These are phyloP conservation scores for Saururus chinensis DNA, from an alignment of 164 flowering plant species.

Conservation along the genomic window DNA sequence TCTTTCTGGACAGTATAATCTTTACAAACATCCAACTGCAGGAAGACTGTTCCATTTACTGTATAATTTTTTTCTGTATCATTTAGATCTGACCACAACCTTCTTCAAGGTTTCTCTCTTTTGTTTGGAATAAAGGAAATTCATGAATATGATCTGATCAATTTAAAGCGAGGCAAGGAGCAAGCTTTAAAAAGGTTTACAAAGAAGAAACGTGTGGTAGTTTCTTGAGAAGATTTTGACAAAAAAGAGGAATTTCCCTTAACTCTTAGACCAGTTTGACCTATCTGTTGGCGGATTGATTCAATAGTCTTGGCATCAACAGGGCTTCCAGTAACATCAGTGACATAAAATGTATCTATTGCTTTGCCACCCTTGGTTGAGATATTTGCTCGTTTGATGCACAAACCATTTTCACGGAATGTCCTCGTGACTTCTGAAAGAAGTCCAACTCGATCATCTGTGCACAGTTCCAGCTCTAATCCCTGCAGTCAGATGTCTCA, in stretches of 20 bases:
- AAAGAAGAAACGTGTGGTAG: constrained; percentile 44
- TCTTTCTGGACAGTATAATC: too few relatives aligned
- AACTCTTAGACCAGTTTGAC: constrained; percentile 42
- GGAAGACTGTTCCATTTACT: too few relatives aligned
- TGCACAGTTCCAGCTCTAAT: constrained; percentile 57
- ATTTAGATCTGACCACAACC: too few relatives aligned
- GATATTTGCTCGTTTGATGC: constrained; percentile 68
- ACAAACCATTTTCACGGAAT: constrained; percentile 75
- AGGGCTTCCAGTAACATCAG: constrained; percentile 65
- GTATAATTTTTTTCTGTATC: too few relatives aligned
- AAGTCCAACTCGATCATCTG: constrained; percentile 48
- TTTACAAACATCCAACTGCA: too few relatives aligned
- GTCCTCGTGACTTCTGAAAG: constrained; percentile 73
- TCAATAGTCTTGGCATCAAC: constrained; percentile 62
- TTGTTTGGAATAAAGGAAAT: too few relatives aligned
- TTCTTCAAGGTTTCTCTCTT: too few relatives aligned
- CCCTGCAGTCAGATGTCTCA: constrained; percentile 40
- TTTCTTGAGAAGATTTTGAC: constrained; percentile 31
- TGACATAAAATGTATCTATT: constrained; percentile 60
- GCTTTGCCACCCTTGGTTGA: constrained; percentile 64
- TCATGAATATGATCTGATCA: constrained; percentile 46
- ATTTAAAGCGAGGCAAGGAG: constrained; percentile 34
- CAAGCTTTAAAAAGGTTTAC: constrained; percentile 47
- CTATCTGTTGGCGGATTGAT: constrained; percentile 54
- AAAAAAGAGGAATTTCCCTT: constrained; percentile 22